A percentile compares a stretch with the other conserved stretches of the same genome.
Evolutionary conservation across 495 filamentous ascomycete species (phyloP).

Genomic region (Trichodelitschia bisporula): DNA sequence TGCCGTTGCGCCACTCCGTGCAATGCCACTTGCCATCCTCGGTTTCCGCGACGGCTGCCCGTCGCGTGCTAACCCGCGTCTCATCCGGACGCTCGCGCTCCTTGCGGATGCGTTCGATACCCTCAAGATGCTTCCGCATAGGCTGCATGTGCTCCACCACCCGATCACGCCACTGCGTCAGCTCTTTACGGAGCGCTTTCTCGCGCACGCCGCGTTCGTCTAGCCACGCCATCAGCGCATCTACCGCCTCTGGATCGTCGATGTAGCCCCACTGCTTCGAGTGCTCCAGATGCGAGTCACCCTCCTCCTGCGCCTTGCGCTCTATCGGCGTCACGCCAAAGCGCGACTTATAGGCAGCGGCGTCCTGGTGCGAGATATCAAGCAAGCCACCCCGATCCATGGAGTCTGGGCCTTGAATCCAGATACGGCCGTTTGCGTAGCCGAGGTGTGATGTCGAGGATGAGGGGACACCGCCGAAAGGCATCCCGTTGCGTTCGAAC

Average conservation of each 20-base stretch:
- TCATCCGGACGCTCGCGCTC: slow-evolving; percentile 26
- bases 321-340: slow-evolving; percentile 64
- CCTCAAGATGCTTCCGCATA: slow-evolving; percentile 42
- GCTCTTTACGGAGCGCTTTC: slow-evolving; percentile 60
- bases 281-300: slow-evolving; percentile 46
- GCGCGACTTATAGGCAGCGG: slow-evolving; percentile 30
- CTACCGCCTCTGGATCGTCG: slow-evolving; percentile 51
- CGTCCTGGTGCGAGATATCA: slow-evolving; percentile 43
- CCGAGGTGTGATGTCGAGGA: slow-evolving; percentile 69
- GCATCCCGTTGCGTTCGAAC: slow-evolving; percentile 98
- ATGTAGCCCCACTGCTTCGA: slow-evolving; percentile 81
- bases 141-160: slow-evolving; percentile 62
- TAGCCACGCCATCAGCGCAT: slow-evolving; percentile 64
- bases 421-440: slow-evolving; percentile 85
- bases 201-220: slow-evolving; percentile 68
- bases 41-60: slow-evolving; percentile 23
- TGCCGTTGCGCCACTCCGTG: slow-evolving; percentile 58
- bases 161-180: slow-evolving; percentile 47
- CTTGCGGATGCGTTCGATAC: slow-evolving; percentile 21
- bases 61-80: slow-evolving; percentile 26
- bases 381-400: slow-evolving; percentile 70
- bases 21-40: slow-evolving; percentile 34
- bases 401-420: slow-evolving; percentile 88
- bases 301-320: slow-evolving; percentile 71
- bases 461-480: slow-evolving; percentile 63